Percentiles rank a stretch among this genome's conserved stretches.
Conservation (phyloP, 345 rosid species). For the Salix viminalis region DNA sequence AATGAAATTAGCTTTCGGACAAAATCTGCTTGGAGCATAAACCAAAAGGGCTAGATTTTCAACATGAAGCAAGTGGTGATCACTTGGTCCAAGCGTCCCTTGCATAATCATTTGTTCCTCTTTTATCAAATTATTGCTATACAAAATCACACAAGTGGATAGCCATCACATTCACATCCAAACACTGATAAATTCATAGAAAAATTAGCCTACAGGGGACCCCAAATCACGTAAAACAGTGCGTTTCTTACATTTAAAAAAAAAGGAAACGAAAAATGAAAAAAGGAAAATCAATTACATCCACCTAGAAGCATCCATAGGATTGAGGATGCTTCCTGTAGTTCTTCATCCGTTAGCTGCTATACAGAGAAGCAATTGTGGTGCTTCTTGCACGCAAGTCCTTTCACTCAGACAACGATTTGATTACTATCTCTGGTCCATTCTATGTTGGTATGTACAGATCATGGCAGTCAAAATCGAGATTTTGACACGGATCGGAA, state of each 20-base stretch:
- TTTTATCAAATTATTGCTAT: neutral
- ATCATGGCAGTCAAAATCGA: too few species aligned
- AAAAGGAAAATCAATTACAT: neutral
- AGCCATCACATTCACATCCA: neutral
- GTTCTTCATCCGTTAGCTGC: neutral
- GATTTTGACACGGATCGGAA: too few species aligned
- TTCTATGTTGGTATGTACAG: neutral
- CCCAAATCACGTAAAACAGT: neutral
- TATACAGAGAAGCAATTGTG: neutral
- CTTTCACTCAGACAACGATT: neutral
- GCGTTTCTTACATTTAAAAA: neutral
- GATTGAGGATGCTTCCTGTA: neutral
- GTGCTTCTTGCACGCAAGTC: neutral
- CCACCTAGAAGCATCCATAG: neutral
- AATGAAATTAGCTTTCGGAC: neutral
- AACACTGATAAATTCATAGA: neutral
- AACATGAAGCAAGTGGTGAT: conserved; percentile 21
- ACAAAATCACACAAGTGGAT: neutral
- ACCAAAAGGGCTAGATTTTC: conserved; percentile 4
- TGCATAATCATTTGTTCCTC: conserved; percentile 11
- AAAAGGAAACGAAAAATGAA: neutral
- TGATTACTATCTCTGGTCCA: neutral
- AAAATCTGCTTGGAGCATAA: neutral
- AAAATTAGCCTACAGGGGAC: neutral
- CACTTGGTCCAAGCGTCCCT: conserved; percentile 29